Evolutionary conservation across 495 filamentous ascomycete genomes (phyloP).

Genomic region (Xylaria grammica): DNA sequence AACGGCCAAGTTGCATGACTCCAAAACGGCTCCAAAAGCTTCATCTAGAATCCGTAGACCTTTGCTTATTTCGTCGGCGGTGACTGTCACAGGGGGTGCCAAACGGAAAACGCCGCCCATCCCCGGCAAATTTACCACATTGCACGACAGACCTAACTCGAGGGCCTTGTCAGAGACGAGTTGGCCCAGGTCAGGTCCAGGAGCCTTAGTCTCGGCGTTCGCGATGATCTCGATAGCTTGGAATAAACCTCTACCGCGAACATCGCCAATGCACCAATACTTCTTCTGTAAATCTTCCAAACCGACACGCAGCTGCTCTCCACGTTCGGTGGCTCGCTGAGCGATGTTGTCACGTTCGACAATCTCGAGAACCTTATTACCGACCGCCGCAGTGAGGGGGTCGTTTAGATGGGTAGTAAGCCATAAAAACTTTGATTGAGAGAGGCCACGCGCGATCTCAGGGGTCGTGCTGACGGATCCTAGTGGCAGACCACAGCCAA

Average conservation of each 20-base stretch:
- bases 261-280: constrained; percentile 61
- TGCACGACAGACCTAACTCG: constrained; percentile 57
- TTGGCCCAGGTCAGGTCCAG: constrained; percentile 52
- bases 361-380: constrained; percentile 61
- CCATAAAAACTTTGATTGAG: constrained; percentile 42
- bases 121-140: constrained; percentile 54
- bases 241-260: constrained; percentile 59
- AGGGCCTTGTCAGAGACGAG: constrained; percentile 50
- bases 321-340: constrained; percentile 43
- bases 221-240: constrained; percentile 60
- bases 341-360: constrained; percentile 57
- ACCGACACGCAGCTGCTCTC: constrained; percentile 47
- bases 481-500: constrained; percentile 60
- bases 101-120: constrained; percentile 62
- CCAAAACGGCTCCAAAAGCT: constrained; percentile 40
- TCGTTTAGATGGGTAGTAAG: constrained; percentile 56
- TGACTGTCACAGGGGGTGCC: constrained; percentile 62
- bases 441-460: constrained; percentile 50
- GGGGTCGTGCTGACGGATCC: constrained; percentile 55
- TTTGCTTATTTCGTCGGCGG: constrained; percentile 53
- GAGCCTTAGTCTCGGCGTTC: constrained; percentile 47
- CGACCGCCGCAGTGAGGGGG: constrained; percentile 59
- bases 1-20: background rate
- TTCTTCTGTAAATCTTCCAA: constrained; percentile 48
- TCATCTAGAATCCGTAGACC: constrained; percentile 54